Conservation (phyloP, 208 protist genomes). For the Trypanosoma theileri region DNA sequence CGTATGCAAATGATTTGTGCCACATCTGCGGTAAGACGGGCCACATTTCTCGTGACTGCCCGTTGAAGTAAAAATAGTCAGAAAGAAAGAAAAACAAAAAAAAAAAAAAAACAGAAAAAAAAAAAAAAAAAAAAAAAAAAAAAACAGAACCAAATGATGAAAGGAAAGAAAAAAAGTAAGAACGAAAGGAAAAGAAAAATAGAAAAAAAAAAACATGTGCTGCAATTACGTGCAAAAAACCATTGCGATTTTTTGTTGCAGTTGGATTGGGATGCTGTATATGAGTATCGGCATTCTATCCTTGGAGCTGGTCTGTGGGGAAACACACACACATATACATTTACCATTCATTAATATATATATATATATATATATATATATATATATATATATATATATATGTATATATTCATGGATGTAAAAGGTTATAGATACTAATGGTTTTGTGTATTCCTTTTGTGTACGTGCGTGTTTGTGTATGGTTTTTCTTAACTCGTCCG, state of each 20-base stretch:
- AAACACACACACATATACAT: too few species aligned
- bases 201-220: background rate
- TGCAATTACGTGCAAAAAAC: background rate
- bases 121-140: slow-evolving; percentile 3
- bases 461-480: too few species aligned
- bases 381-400: too few species aligned
- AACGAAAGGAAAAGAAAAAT: slow-evolving; percentile 22
- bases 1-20: slow-evolving; percentile 41
- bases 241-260: background rate
- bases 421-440: too few species aligned
- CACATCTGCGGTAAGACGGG: slow-evolving; percentile 65
- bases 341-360: too few species aligned
- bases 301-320: too few species aligned
- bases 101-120: slow-evolving; percentile 9
- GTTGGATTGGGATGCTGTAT: background rate
- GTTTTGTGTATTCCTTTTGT: too few species aligned
- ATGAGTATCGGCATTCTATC: too few species aligned
- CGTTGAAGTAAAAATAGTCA: slow-evolving; percentile 42
- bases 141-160: background rate
- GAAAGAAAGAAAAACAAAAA: slow-evolving; percentile 14
- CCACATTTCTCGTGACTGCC: slow-evolving; percentile 65
- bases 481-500: too few species aligned
- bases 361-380: too few species aligned
- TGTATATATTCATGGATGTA: too few species aligned
- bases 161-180: background rate